Percentiles rank a stretch among this genome's conserved stretches.
These are phyloP conservation scores for Xylaria palmicola DNA, from an alignment of 495 filamentous ascomycete genomes.

Conservation along the genomic window DNA sequence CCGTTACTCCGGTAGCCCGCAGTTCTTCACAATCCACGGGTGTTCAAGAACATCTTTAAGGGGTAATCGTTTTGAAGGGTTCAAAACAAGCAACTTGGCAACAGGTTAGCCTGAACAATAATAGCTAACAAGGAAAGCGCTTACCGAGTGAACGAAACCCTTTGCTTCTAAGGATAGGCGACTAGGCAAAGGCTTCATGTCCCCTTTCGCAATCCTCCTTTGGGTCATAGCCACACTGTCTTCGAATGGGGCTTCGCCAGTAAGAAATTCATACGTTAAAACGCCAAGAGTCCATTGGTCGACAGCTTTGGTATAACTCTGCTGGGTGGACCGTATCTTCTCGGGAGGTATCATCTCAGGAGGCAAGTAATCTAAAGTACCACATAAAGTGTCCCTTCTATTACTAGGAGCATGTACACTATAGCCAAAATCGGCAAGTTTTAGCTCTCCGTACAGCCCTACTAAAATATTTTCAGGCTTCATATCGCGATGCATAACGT, in stretches of 20 bases:
- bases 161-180: slow-evolving; percentile 45
- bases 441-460: slow-evolving; percentile 97
- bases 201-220: slow-evolving; percentile 30
- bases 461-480: slow-evolving; percentile 98
- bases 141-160: slow-evolving; percentile 47
- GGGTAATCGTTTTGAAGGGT: slow-evolving; percentile 73
- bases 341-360: slow-evolving; percentile 99
- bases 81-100: slow-evolving; percentile 65
- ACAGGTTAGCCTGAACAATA: not conserved
- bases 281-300: slow-evolving; percentile 78
- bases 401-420: slow-evolving; percentile 98
- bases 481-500: slow-evolving; percentile 97
- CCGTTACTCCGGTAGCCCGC: slow-evolving; percentile 26
- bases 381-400: slow-evolving; percentile 89
- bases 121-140: not conserved
- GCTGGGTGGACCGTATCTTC: slow-evolving; percentile 77
- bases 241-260: slow-evolving; percentile 79
- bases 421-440: slow-evolving; percentile 98
- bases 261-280: slow-evolving; percentile 75
- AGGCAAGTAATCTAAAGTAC: slow-evolving; percentile 93
- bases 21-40: slow-evolving; percentile 80
- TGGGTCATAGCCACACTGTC: slow-evolving; percentile 52
- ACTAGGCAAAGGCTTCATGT: slow-evolving; percentile 31
- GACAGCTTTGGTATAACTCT: slow-evolving; percentile 64
- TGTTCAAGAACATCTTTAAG: slow-evolving; percentile 69